A percentile compares a stretch with the other conserved stretches of the same genome.
These are phyloP conservation scores for Bonia amplexicaulis DNA, from an alignment of 176 grass and related monocot species.

Conservation along the genomic window DNA sequence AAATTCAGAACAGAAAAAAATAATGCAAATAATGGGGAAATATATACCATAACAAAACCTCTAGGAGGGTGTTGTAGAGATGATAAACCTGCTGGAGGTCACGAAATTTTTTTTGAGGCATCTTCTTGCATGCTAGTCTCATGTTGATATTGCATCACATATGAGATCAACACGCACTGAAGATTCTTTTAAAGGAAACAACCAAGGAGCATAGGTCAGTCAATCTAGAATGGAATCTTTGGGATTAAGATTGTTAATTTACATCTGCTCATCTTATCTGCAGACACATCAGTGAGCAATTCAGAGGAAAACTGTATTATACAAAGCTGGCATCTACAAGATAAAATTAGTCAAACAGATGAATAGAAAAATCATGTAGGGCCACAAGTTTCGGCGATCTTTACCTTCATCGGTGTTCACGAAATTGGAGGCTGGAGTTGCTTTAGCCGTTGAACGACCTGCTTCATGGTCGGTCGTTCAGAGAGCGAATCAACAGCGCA, in stretches of 20 bases:
- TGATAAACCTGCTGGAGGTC: background rate
- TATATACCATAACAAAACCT: background rate
- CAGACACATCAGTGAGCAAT: slow-evolving; percentile 65
- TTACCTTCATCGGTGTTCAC: slow-evolving; percentile 56
- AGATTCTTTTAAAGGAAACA: background rate
- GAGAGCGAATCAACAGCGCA: slow-evolving; percentile 86
- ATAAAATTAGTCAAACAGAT: slow-evolving; percentile 57
- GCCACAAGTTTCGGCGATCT: slow-evolving; percentile 36
- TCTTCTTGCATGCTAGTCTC: background rate
- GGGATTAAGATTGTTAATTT: slow-evolving; percentile 71
- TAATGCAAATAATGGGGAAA: background rate
- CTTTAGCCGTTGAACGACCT: slow-evolving; percentile 87
- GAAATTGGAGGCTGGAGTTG: slow-evolving; percentile 78
- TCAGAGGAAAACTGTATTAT: slow-evolving; percentile 49
- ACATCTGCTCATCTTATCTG: slow-evolving; percentile 65
- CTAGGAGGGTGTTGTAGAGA: background rate
- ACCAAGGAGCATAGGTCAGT: slow-evolving; percentile 9
- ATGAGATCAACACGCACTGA: background rate
- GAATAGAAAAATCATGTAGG: slow-evolving; percentile 46
- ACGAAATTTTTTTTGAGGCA: background rate
- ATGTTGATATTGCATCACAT: background rate
- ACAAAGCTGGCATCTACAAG: slow-evolving; percentile 55
- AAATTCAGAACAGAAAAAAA: background rate
- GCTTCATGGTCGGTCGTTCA: slow-evolving; percentile 83
- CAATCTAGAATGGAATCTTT: slow-evolving; percentile 40